Base-by-base conservation (phyloP, 2,329 filamentous ascomycete genomes). In the Alternaria metachromatica region DNA sequence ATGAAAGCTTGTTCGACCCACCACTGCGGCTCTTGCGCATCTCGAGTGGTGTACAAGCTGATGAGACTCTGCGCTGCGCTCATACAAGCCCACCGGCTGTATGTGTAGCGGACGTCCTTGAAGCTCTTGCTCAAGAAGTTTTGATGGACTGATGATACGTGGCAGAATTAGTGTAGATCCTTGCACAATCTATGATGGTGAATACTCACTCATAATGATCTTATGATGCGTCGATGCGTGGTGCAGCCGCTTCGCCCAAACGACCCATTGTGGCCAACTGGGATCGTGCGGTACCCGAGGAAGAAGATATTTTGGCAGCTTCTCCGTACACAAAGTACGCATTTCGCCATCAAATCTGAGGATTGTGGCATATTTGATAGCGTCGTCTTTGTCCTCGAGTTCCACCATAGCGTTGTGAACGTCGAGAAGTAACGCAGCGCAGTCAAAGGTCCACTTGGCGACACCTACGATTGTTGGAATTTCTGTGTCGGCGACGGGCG, bases 51-150 rank as follows among this genome's bases (percentile, higher is more conserved):
- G 63, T 82, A 80, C 23, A 79, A 73, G 18, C 80, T 78, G 53
- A 80, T 67, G 59, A 84, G 83, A 53, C 72, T 81, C 69, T 76
- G 78, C 21, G 82, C 77, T 4, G 81, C 80, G 11, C 76, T 80
- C 48, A 80, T 75, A 55, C 81, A 82, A 0, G 82, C 82, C 70
- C 80, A 79, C 21, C 82, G 75, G 9, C 79, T 83, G 59, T 82
- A 81, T 4, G 76, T 76, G 57, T 81, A 84, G n/a, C 79, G 76
- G 1, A 73, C 74, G 44, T 81, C 80, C 4, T 78, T 80, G 64
- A 83, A 83, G 53, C 81, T 82, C 44, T 76, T 71, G 43, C 80
- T 80, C 3, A 83, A 67, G 57, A 83, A 83, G 43, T 77, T 80
- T 46, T 82, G 77, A 56, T 82, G 80, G 6, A 82, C 49, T 53